phyloP scores from a whole-genome alignment of 345 rosid genomes.

The Raphanus raphanistrum region DNA sequence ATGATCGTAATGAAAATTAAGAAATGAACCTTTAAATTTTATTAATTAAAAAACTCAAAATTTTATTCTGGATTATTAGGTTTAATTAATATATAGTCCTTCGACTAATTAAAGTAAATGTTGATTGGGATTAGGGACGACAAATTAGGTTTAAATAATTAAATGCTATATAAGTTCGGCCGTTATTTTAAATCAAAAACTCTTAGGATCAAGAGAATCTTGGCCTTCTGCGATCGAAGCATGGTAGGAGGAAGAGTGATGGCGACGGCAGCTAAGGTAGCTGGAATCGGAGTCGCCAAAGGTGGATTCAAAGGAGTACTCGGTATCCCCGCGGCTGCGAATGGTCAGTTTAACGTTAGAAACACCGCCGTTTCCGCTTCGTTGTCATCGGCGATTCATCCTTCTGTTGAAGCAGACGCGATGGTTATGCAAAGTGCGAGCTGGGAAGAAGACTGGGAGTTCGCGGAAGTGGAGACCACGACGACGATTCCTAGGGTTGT shows the following conservation, averaged over 20 bases:
- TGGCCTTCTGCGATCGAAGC: neutral
- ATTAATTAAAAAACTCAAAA: too few relatives aligned
- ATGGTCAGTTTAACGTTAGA: constrained; percentile 42
- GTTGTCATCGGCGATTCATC: constrained; percentile 35
- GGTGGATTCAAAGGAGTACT: constrained; percentile 50
- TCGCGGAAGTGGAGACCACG: constrained; percentile 47
- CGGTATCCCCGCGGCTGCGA: constrained; percentile 33
- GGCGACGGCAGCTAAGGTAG: constrained; percentile 58
- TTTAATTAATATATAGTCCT: too few relatives aligned
- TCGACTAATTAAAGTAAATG: too few relatives aligned
- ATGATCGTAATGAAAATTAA: neutral
- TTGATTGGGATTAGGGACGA: too few relatives aligned
- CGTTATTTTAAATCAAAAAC: neutral
- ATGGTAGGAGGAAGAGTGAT: constrained; percentile 71
- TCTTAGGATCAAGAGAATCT: neutral
- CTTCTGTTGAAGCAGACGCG: constrained; percentile 26
- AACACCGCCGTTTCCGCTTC: constrained; percentile 37
- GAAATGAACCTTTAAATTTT: neutral
- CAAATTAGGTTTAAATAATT: too few relatives aligned
- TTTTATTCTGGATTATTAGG: neutral
- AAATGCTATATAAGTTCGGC: too few relatives aligned
- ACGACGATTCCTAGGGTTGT: constrained; percentile 53
- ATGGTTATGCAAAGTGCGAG: constrained; percentile 37
- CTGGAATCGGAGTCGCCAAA: constrained; percentile 48
- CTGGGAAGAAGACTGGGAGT: constrained; percentile 65